Evolutionary conservation across 345 rosid species (phyloP).

Genomic region (Abelmoschus esculentus): DNA sequence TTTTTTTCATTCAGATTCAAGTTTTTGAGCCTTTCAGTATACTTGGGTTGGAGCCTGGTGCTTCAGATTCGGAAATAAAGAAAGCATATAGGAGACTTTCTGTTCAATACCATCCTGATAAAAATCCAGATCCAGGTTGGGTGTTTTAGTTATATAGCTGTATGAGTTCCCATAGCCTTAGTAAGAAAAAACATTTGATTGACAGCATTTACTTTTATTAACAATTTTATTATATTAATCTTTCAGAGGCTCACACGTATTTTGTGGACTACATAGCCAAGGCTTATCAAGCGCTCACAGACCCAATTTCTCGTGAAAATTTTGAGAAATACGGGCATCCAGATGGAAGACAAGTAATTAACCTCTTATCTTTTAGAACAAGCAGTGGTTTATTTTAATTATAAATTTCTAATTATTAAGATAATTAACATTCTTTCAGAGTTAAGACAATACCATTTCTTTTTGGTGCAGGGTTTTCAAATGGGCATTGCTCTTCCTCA

Average conservation of each 20-base stretch:
- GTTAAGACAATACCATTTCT: conserved; percentile 12
- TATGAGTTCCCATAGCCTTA: not conserved
- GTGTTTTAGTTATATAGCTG: conserved; percentile 20
- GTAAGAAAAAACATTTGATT: conserved; percentile 2
- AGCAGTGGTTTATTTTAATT: not conserved
- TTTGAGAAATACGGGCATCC: conserved; percentile 99
- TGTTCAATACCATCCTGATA: conserved; percentile 94
- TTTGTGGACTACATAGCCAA: conserved; percentile 90
- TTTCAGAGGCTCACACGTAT: conserved; percentile 70
- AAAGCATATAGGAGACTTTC: conserved; percentile 91
- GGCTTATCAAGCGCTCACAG: conserved; percentile 96
- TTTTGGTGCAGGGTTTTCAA: conserved; percentile 78
- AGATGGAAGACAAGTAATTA: conserved; percentile 85
- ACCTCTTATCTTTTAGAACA: conserved; percentile 8
- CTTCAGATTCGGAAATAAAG: conserved; percentile 75
- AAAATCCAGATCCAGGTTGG: conserved; percentile 99
- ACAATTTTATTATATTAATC: conserved; percentile 2
- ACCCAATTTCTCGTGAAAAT: conserved; percentile 90
- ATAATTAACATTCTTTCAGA: not conserved
- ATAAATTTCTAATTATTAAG: not conserved
- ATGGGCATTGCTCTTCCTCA: conserved; percentile 99
- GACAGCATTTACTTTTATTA: conserved; percentile 5
- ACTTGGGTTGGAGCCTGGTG: conserved; percentile 82
- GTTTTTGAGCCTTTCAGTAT: conserved; percentile 83
- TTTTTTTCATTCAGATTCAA: conserved; percentile 44